Evolutionary conservation across 768 basidiomycete genomes (phyloP).

Genomic region (Hortiboletus flavorubellus): DNA sequence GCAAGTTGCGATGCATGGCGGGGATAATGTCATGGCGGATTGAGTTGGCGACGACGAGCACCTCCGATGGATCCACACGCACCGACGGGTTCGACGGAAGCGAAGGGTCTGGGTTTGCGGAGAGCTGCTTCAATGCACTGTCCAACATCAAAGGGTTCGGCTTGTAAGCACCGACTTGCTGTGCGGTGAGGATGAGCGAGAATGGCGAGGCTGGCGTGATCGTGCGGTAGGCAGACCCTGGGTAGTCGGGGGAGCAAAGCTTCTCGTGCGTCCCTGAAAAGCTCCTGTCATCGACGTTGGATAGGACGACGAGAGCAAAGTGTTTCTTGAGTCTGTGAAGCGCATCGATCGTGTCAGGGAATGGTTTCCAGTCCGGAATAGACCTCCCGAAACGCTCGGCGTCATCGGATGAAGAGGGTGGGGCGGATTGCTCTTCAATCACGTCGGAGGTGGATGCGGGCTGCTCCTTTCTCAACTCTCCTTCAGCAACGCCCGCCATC

Average conservation of each 20-base stretch:
- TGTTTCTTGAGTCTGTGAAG: slow-evolving; percentile 55
- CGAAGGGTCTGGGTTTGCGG: slow-evolving; percentile 13
- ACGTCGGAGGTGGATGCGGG: slow-evolving; percentile 9
- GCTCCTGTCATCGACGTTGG: slow-evolving; percentile 68
- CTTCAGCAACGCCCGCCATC: slow-evolving; percentile 30
- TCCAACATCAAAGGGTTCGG: slow-evolving; percentile 48
- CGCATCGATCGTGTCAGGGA: slow-evolving; percentile 62
- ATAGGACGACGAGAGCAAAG: slow-evolving; percentile 70
- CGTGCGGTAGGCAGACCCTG: slow-evolving; percentile 37
- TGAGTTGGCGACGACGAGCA: slow-evolving; percentile 68
- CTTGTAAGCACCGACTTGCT: slow-evolving; percentile 73
- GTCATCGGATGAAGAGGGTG: slow-evolving; percentile 6
- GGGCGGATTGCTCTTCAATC: neutral
- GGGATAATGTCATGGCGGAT: slow-evolving; percentile 64
- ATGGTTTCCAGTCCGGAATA: slow-evolving; percentile 59
- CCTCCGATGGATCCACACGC: slow-evolving; percentile 36
- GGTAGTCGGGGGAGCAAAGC: slow-evolving; percentile 31
- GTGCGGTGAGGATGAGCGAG: slow-evolving; percentile 63
- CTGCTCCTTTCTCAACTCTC: slow-evolving; percentile 18
- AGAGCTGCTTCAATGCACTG: slow-evolving; percentile 26
- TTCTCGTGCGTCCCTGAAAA: slow-evolving; percentile 57
- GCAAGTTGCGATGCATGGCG: slow-evolving; percentile 52
- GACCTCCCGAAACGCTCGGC: slow-evolving; percentile 58
- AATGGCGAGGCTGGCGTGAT: slow-evolving; percentile 52
- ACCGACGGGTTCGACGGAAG: slow-evolving; percentile 20